Percentiles rank a stretch among this genome's conserved stretches.
These are phyloP conservation scores for Pinus tabuliformis DNA, from an alignment of 75 land plant genomes.

Conservation along the genomic window DNA sequence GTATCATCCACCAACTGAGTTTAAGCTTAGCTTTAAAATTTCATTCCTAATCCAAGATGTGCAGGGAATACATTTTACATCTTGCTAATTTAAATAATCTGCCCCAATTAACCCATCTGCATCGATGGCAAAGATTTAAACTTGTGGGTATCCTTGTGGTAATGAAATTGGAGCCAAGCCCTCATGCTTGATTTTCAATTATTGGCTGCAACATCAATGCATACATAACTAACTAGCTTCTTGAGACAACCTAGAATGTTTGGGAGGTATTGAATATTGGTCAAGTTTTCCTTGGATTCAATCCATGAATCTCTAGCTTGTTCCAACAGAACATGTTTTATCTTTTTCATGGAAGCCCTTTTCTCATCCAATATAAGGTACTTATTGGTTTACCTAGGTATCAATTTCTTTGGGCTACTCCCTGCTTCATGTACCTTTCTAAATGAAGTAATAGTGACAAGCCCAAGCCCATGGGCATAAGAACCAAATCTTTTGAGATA, in stretches of 20 bases:
- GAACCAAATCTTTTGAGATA: constrained; percentile 37
- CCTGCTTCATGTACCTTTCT: constrained; percentile 12
- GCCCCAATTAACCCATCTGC: constrained; percentile 28
- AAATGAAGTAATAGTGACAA: constrained; percentile 34
- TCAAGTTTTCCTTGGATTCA: neutral
- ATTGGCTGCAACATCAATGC: constrained; percentile 55
- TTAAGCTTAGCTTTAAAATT: too few relatives aligned
- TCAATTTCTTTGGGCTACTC: neutral
- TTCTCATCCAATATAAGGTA: constrained; percentile 17
- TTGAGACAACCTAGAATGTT: constrained; percentile 41
- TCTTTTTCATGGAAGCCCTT: constrained; percentile 24
- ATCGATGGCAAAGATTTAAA: constrained; percentile 59
- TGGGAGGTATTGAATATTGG: constrained; percentile 36
- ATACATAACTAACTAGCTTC: constrained; percentile 44
- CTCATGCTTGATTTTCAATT: constrained; percentile 26
- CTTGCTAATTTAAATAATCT: constrained; percentile 16
- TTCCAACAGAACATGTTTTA: constrained; percentile 55
- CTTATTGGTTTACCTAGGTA: neutral
- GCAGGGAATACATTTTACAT: constrained; percentile 17
- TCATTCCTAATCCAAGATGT: too few relatives aligned
- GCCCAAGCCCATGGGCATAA: constrained; percentile 3
- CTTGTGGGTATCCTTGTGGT: constrained; percentile 48
- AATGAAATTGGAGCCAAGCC: constrained; percentile 56
- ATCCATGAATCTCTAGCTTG: constrained; percentile 28
- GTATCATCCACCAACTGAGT: constrained; percentile 7